Evolutionary conservation across 2,329 filamentous ascomycete genomes (phyloP).

Genomic region (Verticillium albo-atrum): DNA sequence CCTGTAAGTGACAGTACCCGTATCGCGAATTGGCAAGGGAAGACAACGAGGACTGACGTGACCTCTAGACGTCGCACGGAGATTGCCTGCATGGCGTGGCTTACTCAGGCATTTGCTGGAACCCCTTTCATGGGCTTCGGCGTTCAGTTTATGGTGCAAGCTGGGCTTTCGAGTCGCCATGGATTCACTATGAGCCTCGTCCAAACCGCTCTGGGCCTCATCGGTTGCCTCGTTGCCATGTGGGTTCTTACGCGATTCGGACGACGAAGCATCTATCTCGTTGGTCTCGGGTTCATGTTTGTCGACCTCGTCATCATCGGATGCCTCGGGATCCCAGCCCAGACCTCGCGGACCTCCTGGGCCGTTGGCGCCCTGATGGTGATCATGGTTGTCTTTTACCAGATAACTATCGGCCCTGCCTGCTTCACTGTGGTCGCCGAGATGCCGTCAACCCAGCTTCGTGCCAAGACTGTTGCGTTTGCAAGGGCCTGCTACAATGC

Average conservation of each 20-base stretch:
- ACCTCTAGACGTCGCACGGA: conserved; percentile 32
- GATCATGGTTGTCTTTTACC: conserved; percentile 20
- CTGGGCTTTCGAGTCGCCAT: conserved; percentile 19
- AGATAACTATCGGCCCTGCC: conserved; percentile 27
- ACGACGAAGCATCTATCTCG: conserved; percentile 33
- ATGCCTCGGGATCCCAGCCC: conserved; percentile 18
- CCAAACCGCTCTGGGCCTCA: conserved; percentile 28
- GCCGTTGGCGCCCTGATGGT: conserved; percentile 23
- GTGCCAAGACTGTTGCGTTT: conserved; percentile 25
- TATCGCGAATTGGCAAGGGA: neutral
- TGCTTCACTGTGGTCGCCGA: conserved; percentile 27
- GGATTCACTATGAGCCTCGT: conserved; percentile 22
- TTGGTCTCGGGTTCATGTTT: conserved; percentile 31
- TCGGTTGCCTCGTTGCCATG: conserved; percentile 36
- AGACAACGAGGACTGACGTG: neutral
- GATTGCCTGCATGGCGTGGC: conserved; percentile 25
- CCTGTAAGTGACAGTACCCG: conserved; percentile 12
- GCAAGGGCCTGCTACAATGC: conserved; percentile 24
- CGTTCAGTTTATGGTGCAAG: conserved; percentile 29
- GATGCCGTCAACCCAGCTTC: conserved; percentile 26
- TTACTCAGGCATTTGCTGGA: conserved; percentile 22
- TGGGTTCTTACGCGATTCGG: conserved; percentile 33
- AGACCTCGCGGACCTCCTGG: conserved; percentile 19
- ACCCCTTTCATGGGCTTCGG: conserved; percentile 26
- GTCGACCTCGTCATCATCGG: conserved; percentile 23